These are phyloP conservation scores for Silybum marianum DNA, from an alignment of 129 eudicot genomes.

Conservation along the genomic window DNA sequence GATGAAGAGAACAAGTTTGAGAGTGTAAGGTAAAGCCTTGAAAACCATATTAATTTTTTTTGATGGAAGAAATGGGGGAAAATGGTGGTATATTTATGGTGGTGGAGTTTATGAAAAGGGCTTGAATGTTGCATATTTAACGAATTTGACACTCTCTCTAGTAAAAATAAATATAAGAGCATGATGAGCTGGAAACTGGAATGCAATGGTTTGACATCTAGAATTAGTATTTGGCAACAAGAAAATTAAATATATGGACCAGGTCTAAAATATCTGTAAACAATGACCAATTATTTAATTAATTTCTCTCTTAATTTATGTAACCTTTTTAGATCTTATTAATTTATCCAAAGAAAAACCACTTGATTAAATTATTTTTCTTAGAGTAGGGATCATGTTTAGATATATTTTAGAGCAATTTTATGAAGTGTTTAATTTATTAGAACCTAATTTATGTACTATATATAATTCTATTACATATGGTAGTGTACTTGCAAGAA, in stretches of 20 bases:
- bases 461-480: no score
- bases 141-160: slow-evolving; percentile 21
- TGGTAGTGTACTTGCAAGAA: no score
- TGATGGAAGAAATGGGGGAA: slow-evolving; percentile 14
- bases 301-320: no score
- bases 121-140: background rate
- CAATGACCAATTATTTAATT: background rate
- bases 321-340: no score
- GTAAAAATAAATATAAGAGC: background rate
- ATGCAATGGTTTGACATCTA: background rate
- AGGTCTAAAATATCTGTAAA: background rate
- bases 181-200: background rate
- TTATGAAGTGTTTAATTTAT: background rate
- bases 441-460: no score
- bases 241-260: slow-evolving; percentile 1
- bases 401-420: background rate
- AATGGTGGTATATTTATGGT: slow-evolving; percentile 25
- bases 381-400: no score
- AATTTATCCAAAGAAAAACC: no score
- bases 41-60: slow-evolving; percentile 27
- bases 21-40: slow-evolving; percentile 34
- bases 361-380: no score
- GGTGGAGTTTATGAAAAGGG: slow-evolving; percentile 20
- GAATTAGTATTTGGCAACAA: background rate
- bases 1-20: slow-evolving; percentile 32